Evolutionary conservation across 345 rosid genomes (phyloP), one percentile per base, ranked within the genome.

Genomic region (Stellera chamaejasme): DNA sequence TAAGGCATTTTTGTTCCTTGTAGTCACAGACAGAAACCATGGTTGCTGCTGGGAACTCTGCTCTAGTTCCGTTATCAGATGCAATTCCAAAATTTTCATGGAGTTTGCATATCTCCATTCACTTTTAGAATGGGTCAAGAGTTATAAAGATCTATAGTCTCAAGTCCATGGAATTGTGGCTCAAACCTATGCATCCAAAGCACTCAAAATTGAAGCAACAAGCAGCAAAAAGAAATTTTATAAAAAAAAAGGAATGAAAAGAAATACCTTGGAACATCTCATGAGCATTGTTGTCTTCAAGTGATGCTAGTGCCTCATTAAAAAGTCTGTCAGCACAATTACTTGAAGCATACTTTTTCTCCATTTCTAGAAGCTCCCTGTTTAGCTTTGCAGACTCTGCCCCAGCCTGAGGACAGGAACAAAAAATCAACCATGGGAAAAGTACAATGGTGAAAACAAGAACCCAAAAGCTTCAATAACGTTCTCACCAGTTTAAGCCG

Each of bases 301-400:
- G 79, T 48, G 66, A 26, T 70, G 76, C 72, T 36, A 80, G 54
- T 47, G 77, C 82, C 71, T 89, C 89, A 52, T 68, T 71, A 46
- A 71, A 66, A 47, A 79, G 72, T 60, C 74, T 80, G 44, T 81
- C 55, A 56, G 68, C 78, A 49, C 48, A 66, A 71, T 76, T 77
- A 50, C 60, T 73, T 2, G 77, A 70, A 72, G 63, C 65, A 43
- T 80, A 74, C 52, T 72, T 72, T 69, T 72, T 78, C 75, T 84
- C 88, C 13, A 87, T 62, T 55, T 61, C 73, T 62, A 60, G 77
- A 6, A 93, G 82, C 73, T 93, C 90, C 10, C 57, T 62, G 48
- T 66, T 72, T 47, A 93, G 78, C 74, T 69, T 81, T 56, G 51
- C 72, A 52, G 89, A 82, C 66, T 84, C 87, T 77, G 72, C 82